Evolutionary conservation across 805 yeast genomes (phyloP), one percentile per base, ranked within the genome.

Genomic region (Candida namnaoensis): DNA sequence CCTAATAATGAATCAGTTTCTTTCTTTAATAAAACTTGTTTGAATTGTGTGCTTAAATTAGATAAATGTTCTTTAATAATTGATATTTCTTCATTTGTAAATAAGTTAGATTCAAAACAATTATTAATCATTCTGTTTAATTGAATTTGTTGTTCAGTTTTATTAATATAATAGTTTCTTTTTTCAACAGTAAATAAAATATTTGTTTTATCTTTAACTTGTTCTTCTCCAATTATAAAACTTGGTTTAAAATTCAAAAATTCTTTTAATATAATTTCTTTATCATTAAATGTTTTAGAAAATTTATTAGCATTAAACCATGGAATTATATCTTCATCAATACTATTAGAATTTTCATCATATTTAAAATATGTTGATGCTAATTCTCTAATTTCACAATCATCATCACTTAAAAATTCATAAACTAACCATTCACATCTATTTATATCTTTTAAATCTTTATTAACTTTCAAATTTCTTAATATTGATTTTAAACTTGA

Each of bases 141-240:
- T 35, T 56, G 57, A 3, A 41, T 11, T 1, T 46, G 50, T 30
- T 54, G 57, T 32, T 62, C 64, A 8, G 70, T 54, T 12, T 68
- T 71, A 52, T 80, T 76, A 48, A 78, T 66, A 59, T 78, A 85
- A 34, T 82, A 71, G 48, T 87, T 86, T 41, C 71, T 74, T 50
- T 75, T 76, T 53, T 88, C 96, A 7, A 71, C 60, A 6, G 78
- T 77, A 57, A 87, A 88, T 35, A 88, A 56, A 3, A 68, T 62
- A 15, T 65, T 59, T 19, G 59, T 64, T 6, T 47, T 43, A n/a
- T 36, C 36, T 34, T 34, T 26, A 35, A 44, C 7, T 7, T 26
- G 28, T 8, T 26, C 10, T 8, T 26, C 28, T 8, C 2, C 5
- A 38, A 12, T 47, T 42, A 3, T 44, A 36, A 32, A 52, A 49